These are phyloP conservation scores for Trichoderma brevicompactum DNA, from an alignment of 2,329 filamentous ascomycete genomes.

Conservation along the genomic window DNA sequence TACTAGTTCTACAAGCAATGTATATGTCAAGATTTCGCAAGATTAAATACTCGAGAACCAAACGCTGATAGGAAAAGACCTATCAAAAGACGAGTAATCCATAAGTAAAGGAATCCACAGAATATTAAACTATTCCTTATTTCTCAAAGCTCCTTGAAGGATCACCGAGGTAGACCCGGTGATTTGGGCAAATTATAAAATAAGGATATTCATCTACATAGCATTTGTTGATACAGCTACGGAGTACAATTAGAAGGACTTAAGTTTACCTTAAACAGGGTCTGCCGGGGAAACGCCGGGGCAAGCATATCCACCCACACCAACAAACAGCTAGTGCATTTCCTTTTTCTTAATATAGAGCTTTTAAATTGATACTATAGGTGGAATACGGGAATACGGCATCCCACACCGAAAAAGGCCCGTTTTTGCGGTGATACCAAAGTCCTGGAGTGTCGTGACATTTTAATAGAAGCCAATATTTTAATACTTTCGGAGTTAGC, in stretches of 20 bases:
- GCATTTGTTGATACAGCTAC: too few relatives aligned
- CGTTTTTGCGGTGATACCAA: constrained; percentile 4
- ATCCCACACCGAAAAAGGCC: not conserved
- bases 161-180: constrained; percentile 16
- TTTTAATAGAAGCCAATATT: not conserved
- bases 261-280: not conserved
- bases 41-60: not conserved
- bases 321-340: not conserved
- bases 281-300: not conserved
- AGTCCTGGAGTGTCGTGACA: not conserved
- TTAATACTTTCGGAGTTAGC: not conserved
- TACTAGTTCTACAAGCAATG: too few relatives aligned
- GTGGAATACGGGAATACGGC: not conserved
- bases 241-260: not conserved
- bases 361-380: not conserved
- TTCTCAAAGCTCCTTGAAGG: not conserved
- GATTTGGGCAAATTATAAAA: not conserved
- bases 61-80: not conserved
- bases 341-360: not conserved
- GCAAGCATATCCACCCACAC: not conserved
- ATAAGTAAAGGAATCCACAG: constrained; percentile 2
- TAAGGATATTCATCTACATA: not conserved
- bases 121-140: not conserved
- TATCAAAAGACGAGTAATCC: not conserved
- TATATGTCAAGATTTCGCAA: not conserved